Evolutionary conservation across 2,329 filamentous ascomycete genomes (phyloP).

Genomic region (Cordyceps cateniannulata): DNA sequence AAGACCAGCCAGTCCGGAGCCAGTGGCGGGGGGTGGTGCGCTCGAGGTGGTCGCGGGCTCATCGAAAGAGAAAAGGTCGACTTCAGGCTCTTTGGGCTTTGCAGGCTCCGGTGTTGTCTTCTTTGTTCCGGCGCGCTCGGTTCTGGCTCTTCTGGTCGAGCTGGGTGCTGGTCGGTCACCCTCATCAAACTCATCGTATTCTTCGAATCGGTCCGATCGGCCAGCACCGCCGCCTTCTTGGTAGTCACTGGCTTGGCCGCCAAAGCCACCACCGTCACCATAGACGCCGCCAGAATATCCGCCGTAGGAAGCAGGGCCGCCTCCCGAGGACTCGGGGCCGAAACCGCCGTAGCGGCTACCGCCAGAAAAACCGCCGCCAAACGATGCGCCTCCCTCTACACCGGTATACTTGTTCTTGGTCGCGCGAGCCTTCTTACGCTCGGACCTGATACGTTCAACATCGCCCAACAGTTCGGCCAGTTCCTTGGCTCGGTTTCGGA

Average conservation of each 20-base stretch:
- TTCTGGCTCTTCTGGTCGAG: slow-evolving; percentile 26
- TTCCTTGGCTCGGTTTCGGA: slow-evolving; percentile 94
- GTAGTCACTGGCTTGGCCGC: slow-evolving; percentile 69
- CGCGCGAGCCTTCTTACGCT: slow-evolving; percentile 81
- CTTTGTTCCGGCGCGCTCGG: slow-evolving; percentile 30
- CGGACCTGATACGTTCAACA: slow-evolving; percentile 75
- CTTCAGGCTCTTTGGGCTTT: slow-evolving; percentile 82
- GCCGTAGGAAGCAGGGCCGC: slow-evolving; percentile 37
- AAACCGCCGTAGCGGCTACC: slow-evolving; percentile 77
- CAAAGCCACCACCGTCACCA: slow-evolving; percentile 92
- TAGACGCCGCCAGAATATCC: slow-evolving; percentile 71
- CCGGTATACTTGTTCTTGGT: slow-evolving; percentile 95
- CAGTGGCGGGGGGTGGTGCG: slow-evolving; percentile 39
- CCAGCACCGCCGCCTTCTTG: slow-evolving; percentile 49
- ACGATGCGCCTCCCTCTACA: slow-evolving; percentile 71
- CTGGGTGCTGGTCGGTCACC: slow-evolving; percentile 47
- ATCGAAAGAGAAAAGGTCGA: slow-evolving; percentile 90
- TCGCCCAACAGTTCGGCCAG: slow-evolving; percentile 88
- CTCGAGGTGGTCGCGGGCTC: slow-evolving; percentile 53
- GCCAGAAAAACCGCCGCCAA: slow-evolving; percentile 52
- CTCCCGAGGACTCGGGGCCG: slow-evolving; percentile 70
- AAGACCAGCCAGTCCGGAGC: slow-evolving; percentile 42
- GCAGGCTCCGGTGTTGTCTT: slow-evolving; percentile 50
- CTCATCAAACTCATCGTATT: slow-evolving; percentile 95
- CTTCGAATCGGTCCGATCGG: slow-evolving; percentile 76